Evolutionary conservation across 1,139 yeast genomes (phyloP), one percentile per base, ranked within the genome.

Genomic region (Scheffersomyces insectosa): DNA sequence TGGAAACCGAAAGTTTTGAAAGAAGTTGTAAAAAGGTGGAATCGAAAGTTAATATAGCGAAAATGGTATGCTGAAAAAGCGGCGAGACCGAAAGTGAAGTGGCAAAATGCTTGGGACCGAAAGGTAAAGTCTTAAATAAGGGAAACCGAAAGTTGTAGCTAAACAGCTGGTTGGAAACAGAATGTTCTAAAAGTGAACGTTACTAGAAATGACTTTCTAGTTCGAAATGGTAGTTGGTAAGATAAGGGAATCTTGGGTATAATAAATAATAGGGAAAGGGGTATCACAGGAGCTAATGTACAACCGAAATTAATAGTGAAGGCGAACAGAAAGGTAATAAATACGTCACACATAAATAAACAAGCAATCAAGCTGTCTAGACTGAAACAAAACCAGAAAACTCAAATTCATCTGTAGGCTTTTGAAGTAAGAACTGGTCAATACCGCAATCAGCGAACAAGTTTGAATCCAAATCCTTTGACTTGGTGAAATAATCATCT

Each of bases 331-430:
- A 38, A 23, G 35, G 14, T 15, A 27, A 20, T 25, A 31, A 35
- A 35, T 35, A 27, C 49, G 38, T 46, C 31, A 32, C 28, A 33
- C 27, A 25, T 32, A 14, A 41, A 40, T 23, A 33, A 23, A 7
- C 25, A 20, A 20, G 25, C 25, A 20, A 20, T 20, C 25, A 20
- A 39, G 37, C 31, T 40, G 29, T 44, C 40, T 50, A 65, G 30
- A 62, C 54, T 23, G 66, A 56, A 37, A 67, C 63, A 48, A 66
- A 67, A 13, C 63, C 56, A 49, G 59, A 55, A 39, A 67, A 58
- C 50, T 65, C 70, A 43, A 67, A 62, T 14, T 63, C 70, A 5
- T 64, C 67, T 20, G 25, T 20, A 36, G 56, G 64, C 41, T 55
- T 63, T 34, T 54, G 61, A 36, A 44, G 42, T 39, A 65, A 52